Evolutionary conservation across 306 rosid genomes (phyloP), one percentile per base, ranked within the genome.

Genomic region (Castanea sativa): DNA sequence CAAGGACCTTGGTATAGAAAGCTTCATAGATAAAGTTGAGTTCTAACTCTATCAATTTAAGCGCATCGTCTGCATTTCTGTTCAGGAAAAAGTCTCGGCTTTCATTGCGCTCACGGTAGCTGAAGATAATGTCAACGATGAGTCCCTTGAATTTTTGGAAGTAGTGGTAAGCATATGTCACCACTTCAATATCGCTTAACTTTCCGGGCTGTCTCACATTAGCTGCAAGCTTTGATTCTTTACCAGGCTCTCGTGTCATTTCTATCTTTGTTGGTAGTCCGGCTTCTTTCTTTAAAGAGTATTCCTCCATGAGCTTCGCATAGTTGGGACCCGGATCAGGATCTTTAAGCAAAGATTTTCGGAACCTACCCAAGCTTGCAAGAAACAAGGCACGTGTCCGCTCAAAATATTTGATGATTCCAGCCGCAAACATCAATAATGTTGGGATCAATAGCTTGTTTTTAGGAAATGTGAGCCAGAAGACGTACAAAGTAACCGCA

Each of bases 1-100:
- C 84, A 2, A 23, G 23, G 3, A 55, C 78, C 85, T 85, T 85
- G 27, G 91, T 85, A 60, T 52, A 80, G 21, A 85, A 81, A 71
- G 60, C 82, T 68, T 88, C 82, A 69, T 85, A 87, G 0, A 85
- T 38, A 41, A 85, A 82, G 63, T 85, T 80, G 59, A 82, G 88
- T 41, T 85, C 87, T 30, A 59, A 5, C 3, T 73, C 76, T 30
- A 85, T 38, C 0, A 87, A 3, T 7, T 33, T 72, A 9, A 82
- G 29, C 21, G 83, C 83, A 1, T 80, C 83, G 2, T 1, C 13
- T 9, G 83, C 0, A 0, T 4, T 1, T 64, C 69, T 61, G 0
- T 0, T 0, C 2, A 0, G 19, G 73, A 84, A 87, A 58, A 76
- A 76, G 0, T 2, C 16, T 35, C 83, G 78, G 71, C 90, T 84